Conservation (phyloP, 2,329 filamentous ascomycete species). For the Verticillium isaacii region DNA sequence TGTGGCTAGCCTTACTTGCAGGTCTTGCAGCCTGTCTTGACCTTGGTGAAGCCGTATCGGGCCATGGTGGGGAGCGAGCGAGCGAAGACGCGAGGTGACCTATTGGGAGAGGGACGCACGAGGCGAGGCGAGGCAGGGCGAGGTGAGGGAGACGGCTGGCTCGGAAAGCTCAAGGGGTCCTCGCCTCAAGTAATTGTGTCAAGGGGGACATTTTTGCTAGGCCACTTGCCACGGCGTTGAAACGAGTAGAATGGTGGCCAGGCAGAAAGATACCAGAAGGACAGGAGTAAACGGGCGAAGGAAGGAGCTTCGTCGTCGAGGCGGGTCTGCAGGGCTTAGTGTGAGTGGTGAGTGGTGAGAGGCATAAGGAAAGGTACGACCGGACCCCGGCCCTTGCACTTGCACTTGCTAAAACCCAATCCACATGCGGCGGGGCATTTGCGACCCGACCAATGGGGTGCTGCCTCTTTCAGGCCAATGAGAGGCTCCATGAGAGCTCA, state of each 20-base stretch:
- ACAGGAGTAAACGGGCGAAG: not conserved
- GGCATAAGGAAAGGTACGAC: no score
- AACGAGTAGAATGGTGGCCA: not conserved
- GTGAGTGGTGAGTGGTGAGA: not conserved
- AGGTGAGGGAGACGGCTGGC: no score
- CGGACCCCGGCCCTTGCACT: not conserved
- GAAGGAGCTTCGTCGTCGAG: not conserved
- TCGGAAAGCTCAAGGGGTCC: not conserved
- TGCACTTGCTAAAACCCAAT: not conserved
- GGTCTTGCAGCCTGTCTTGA: conserved; percentile 16
- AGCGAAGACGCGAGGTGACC: conserved; percentile 5
- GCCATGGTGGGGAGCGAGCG: conserved; percentile 2
- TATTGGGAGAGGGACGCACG: not conserved
- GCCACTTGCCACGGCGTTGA: not conserved
- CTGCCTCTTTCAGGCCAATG: not conserved
- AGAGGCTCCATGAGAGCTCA: not conserved
- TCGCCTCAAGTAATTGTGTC: conserved; percentile 2
- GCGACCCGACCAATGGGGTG: conserved; percentile 2
- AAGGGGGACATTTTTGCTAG: not conserved
- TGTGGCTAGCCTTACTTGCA: conserved; percentile 16
- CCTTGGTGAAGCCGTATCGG: conserved; percentile 8
- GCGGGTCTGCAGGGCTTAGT: not conserved
- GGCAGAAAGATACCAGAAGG: not conserved
- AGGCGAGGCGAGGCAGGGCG: not conserved
- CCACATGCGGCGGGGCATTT: conserved; percentile 1